Conservation (phyloP, 805 yeast species). For the Pichia scutulata region DNA sequence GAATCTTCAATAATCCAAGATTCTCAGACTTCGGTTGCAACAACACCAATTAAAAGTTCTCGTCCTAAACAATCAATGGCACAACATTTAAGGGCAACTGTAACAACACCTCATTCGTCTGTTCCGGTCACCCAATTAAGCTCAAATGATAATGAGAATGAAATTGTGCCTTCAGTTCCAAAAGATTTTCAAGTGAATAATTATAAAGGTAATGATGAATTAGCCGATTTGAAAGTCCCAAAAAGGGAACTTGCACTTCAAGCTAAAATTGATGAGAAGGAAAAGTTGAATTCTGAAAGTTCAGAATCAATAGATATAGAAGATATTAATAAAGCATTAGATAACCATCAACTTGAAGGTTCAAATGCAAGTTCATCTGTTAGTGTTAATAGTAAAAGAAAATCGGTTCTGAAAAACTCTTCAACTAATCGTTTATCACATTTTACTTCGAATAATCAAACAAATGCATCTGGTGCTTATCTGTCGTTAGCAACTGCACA, state of each 20-base stretch:
- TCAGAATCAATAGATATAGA: not conserved
- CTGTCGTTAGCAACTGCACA: slow-evolving; percentile 69
- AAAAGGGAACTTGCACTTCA: slow-evolving; percentile 21
- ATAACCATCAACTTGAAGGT: not conserved
- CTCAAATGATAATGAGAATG: not conserved
- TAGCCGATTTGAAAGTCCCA: slow-evolving; percentile 23
- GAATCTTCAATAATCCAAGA: slow-evolving; percentile 2
- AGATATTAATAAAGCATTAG: not conserved
- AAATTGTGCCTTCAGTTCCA: slow-evolving; percentile 2
- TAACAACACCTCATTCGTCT: slow-evolving; percentile 16
- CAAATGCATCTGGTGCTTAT: slow-evolving; percentile 51
- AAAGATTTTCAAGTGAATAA: not conserved
- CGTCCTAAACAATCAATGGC: slow-evolving; percentile 30
- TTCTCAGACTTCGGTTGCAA: not conserved
- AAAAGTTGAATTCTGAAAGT: not conserved
- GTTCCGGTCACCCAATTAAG: not conserved
- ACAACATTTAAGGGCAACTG: slow-evolving; percentile 35
- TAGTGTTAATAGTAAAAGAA: slow-evolving; percentile 22
- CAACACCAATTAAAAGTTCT: not conserved
- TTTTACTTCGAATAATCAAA: slow-evolving; percentile 13
- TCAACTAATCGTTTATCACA: slow-evolving; percentile 14
- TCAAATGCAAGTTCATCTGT: not conserved
- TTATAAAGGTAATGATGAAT: not conserved
- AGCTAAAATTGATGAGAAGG: slow-evolving; percentile 8
- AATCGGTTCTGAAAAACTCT: slow-evolving; percentile 42